These are phyloP conservation scores for Phytophthora fragariae DNA, from an alignment of 352 stramenopile genomes.

Conservation along the genomic window DNA sequence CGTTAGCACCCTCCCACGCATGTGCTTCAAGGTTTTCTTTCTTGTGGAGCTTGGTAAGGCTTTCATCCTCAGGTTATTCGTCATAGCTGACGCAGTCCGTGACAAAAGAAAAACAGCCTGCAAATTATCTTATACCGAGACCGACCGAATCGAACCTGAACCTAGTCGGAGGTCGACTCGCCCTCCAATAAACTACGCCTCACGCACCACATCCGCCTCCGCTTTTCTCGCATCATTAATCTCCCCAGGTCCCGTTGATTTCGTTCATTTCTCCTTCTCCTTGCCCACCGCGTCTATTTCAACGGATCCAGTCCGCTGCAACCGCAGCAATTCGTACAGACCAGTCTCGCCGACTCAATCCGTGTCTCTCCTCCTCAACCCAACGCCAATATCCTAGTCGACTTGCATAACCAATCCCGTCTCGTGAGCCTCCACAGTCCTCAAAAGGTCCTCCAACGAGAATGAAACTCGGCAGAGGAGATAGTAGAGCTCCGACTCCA, in stretches of 20 bases:
- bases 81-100: neutral
- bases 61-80: no score
- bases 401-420: neutral
- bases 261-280: conserved; percentile 5
- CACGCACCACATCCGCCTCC: conserved; percentile 20
- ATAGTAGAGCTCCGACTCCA: conserved; percentile 1
- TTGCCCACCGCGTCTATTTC: conserved; percentile 27
- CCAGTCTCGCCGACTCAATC: conserved; percentile 3
- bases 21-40: no score
- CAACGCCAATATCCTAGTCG: neutral
- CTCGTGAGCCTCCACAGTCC: neutral
- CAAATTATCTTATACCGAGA: conserved; percentile 43
- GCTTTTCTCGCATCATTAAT: conserved; percentile 11
- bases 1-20: no score
- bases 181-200: conserved; percentile 32
- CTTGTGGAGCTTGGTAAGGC: no score
- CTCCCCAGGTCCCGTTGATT: conserved; percentile 17
- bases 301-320: conserved; percentile 20
- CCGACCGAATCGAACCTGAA: conserved; percentile 26
- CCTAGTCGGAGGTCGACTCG: conserved; percentile 24
- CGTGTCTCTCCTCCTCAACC: conserved; percentile 16
- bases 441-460: no score
- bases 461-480: neutral
- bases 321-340: conserved; percentile 17
- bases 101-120: conserved; percentile 24